Conservation (phyloP, 805 yeast species). For the Jamesozyma spencerorum region DNA sequence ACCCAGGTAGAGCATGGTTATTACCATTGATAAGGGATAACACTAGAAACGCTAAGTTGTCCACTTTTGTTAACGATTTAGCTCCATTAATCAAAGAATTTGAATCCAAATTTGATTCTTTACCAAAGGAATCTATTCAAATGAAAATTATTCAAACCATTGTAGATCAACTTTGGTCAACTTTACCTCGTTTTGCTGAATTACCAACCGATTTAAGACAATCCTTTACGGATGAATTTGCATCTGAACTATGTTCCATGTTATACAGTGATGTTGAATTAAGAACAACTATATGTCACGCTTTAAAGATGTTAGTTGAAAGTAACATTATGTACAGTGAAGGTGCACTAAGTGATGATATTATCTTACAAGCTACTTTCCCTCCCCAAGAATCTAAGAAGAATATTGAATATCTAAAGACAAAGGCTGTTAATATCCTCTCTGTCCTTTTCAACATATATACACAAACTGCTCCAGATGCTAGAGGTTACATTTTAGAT, state of each 20-base stretch:
- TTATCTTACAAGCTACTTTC: conserved; percentile 51
- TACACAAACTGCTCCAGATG: conserved; percentile 76
- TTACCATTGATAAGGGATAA: conserved; percentile 85
- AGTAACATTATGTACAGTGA: conserved; percentile 50
- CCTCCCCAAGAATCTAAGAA: conserved; percentile 45
- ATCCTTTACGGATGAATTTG: conserved; percentile 68
- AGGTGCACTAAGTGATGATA: conserved; percentile 49
- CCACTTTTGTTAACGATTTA: conserved; percentile 52
- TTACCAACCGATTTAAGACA: conserved; percentile 63
- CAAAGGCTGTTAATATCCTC: conserved; percentile 63
- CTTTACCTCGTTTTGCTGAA: conserved; percentile 82
- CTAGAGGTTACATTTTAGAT: conserved; percentile 77
- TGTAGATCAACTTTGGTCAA: conserved; percentile 85
- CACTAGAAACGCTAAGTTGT: conserved; percentile 59
- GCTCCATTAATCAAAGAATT: conserved; percentile 57
- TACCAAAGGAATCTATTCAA: conserved; percentile 53
- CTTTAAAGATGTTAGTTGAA: conserved; percentile 68
- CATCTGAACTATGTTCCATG: conserved; percentile 61
- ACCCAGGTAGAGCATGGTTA: conserved; percentile 91
- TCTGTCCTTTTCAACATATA: conserved; percentile 88
- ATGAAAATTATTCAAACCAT: conserved; percentile 74
- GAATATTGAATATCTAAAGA: conserved; percentile 53
- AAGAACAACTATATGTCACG: conserved; percentile 77
- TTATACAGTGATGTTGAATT: conserved; percentile 67
- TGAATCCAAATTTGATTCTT: conserved; percentile 36